phyloP scores from a whole-genome alignment of 768 basidiomycete genomes.

The Collybia nuda region DNA sequence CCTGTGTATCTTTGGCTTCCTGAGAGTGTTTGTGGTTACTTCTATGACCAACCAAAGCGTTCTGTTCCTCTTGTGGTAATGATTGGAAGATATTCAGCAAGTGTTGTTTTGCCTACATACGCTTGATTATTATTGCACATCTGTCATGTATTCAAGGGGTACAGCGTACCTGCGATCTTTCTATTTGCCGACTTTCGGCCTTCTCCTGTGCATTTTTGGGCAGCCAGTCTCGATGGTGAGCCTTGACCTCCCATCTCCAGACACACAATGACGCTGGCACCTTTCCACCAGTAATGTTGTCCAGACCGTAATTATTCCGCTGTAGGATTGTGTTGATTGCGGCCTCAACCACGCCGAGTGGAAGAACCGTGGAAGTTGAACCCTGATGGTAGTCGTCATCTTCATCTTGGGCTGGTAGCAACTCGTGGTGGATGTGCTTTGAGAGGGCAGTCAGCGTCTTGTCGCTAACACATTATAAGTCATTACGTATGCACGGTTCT shows the following conservation, averaged over 20 bases:
- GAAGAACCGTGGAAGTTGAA: conserved; percentile 37
- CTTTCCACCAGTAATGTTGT: conserved; percentile 48
- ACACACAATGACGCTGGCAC: conserved; percentile 63
- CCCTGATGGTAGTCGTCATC: conserved; percentile 43
- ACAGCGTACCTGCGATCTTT: conserved; percentile 60
- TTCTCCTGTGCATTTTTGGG: conserved; percentile 67
- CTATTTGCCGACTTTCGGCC: conserved; percentile 56
- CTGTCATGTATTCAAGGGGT: background rate
- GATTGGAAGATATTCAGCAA: conserved; percentile 54
- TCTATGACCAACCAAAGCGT: conserved; percentile 55
- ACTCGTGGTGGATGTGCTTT: conserved; percentile 67
- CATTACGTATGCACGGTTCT: background rate
- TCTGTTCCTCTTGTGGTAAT: conserved; percentile 56
- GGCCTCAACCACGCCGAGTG: conserved; percentile 57
- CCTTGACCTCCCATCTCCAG: conserved; percentile 88
- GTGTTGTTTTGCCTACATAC: conserved; percentile 54
- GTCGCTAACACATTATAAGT: conserved; percentile 50
- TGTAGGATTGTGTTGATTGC: conserved; percentile 62
- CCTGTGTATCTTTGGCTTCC: conserved; percentile 29
- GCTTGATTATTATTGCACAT: conserved; percentile 1
- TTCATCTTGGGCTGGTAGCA: conserved; percentile 66
- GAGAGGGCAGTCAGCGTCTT: conserved; percentile 62
- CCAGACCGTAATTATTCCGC: conserved; percentile 82
- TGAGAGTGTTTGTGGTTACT: conserved; percentile 30
- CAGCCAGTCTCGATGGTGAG: conserved; percentile 56